Base-by-base conservation (phyloP, 257 asterid genomes). In the Buddleja alternifolia region DNA sequence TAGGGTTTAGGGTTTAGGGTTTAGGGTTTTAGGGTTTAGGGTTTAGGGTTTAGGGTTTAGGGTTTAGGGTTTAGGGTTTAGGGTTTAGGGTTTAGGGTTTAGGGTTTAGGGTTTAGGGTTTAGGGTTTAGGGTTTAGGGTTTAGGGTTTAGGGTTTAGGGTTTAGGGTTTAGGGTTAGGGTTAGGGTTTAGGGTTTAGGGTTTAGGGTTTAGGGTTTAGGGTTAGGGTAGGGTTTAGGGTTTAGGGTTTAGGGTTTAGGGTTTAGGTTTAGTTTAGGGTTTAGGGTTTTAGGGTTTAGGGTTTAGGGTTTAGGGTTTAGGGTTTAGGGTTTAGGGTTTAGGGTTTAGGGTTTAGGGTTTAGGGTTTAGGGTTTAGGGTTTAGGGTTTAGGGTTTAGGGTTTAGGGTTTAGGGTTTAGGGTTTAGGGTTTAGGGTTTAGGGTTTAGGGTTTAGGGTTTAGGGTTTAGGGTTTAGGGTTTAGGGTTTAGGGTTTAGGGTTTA, bases 71-170 rank as follows among this genome's bases (percentile, higher is more conserved):
- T 56, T 69, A 69, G 74, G 74, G 74, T 69, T 69, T 69, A 69
- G 74, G 67, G 74, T 69, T 69, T 69, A 58, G 74, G 74, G 74
- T 69, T 69, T 69, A 69, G 66, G 70, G 74, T 68, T 68, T 68
- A 68, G 73, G 65, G 73, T 68, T 68, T 68, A 68, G 73, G 73
- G 73, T 54, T 68, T 57, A 34, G 63, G 63, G 74, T 69, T 69
- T 69, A 57, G 74, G 74, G 67, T 69, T 57, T 57, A 25, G 74
- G 74, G 46, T 64, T 64, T 9, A 47, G 67, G 74, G 56, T 69
- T 69, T n/a, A 20, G 74, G 74, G 14, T 54, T 54, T 21, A 12
- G 60, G 39, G 37, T 54, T 54, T 21, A 11, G 73, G 73, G 39
- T 69, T 54, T 29, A 1, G 16, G 65, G 73, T 1, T 69, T 54